Base-by-base conservation (phyloP, 1,139 yeast genomes). In the Pichia sp. region DNA sequence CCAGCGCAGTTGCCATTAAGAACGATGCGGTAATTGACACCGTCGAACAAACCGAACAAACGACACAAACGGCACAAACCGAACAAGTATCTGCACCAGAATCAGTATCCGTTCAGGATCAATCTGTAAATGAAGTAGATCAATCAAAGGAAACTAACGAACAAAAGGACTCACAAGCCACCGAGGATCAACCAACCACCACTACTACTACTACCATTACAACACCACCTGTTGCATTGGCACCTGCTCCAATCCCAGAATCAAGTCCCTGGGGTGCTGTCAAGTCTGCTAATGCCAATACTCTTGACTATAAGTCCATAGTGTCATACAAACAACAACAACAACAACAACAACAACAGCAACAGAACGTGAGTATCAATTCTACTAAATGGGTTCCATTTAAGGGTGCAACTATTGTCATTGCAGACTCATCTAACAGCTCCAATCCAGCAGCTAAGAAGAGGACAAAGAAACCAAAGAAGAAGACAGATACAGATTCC, bases 181-280 rank as follows among this genome's bases (percentile, higher is more conserved):
- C n/a, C n/a, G n/a, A n/a, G n/a, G n/a, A n/a, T n/a, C n/a, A n/a
- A n/a, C n/a, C n/a, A n/a, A 21, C 22, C 22, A 21, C 22, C 22
- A 21, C 22, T 17, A 25, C 8, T 14, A 11, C 6, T n/a, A 11
- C 29, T 27, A 11, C 7, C 6, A 27, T 6, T 27, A 13, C 30
- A 18, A 13, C 26, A 7, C n/a, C 26, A 7, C 11, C 33, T n/a
- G n/a, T 30, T 11, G 20, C 25, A 6, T 35, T 46, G 17, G 45
- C 84, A 13, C 88, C 88, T 7, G 93, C 93, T 31, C 91, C 91
- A 9, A 72, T 80, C 37, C 93, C 93, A 30, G 58, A 69, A 30
- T 74, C 72, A 34, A 76, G 77, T 37, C 85, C 80, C 8, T 81
- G 93, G 93, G 83, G 82, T 29, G 51, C 65, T 18, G 17, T 11